Percentiles rank a stretch among this genome's conserved stretches.
Conservation (phyloP, 176 grass and related monocot species). For the Puya raimondii region DNA sequence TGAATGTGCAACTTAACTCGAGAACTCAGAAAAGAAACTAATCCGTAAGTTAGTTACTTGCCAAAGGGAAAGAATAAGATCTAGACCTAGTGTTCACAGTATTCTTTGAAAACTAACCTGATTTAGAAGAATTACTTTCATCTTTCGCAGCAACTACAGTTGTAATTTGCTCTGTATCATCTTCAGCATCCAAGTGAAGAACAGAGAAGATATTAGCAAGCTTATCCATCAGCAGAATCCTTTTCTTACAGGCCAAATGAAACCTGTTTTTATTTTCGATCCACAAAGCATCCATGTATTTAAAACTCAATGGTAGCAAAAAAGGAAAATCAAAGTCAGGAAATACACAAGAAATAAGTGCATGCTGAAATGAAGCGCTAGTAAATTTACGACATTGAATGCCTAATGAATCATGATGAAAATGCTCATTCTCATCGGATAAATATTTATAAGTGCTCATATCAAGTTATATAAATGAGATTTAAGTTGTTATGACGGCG, state of each 20-base stretch:
- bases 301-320: not conserved
- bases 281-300: not conserved
- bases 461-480: too few relatives aligned
- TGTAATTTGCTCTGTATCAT: conserved; percentile 19
- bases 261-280: not conserved
- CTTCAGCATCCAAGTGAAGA: conserved; percentile 35
- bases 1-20: too few relatives aligned
- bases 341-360: not conserved
- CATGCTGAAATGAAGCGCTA: not conserved
- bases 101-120: conserved; percentile 12
- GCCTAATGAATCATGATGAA: too few relatives aligned
- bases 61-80: not conserved
- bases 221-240: conserved; percentile 24
- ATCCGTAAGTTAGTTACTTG: too few relatives aligned
- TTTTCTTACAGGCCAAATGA: not conserved
- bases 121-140: conserved; percentile 9
- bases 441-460: too few relatives aligned
- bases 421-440: too few relatives aligned
- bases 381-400: too few relatives aligned
- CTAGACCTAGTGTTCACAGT: not conserved
- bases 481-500: too few relatives aligned
- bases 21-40: too few relatives aligned
- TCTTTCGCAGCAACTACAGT: not conserved
- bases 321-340: not conserved
- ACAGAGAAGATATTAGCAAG: conserved; percentile 35